Conservation (phyloP, 2,329 filamentous ascomycete species). For the Zymoseptoria crescenta region DNA sequence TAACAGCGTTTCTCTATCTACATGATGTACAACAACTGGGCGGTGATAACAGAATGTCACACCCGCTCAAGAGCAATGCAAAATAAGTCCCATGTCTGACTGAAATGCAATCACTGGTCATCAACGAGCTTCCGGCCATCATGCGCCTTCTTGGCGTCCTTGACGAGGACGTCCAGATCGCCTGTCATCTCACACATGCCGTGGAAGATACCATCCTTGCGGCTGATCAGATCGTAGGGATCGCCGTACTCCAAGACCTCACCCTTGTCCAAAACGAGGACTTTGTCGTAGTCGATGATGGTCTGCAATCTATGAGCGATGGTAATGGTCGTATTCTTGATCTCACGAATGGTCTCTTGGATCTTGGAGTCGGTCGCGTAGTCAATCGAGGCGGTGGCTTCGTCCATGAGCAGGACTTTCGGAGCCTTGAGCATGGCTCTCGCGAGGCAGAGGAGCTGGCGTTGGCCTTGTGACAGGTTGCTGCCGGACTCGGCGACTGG, state of each 20-base stretch:
- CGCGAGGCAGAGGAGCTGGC: constrained; percentile 87
- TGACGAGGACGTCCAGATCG: constrained; percentile 50
- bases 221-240: constrained; percentile 71
- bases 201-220: constrained; percentile 58
- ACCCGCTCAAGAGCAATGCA: not conserved
- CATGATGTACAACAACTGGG: not conserved
- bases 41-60: not conserved
- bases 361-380: constrained; percentile 94
- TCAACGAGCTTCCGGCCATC: constrained; percentile 36
- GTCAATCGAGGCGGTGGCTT: constrained; percentile 95
- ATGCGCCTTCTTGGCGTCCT: constrained; percentile 48
- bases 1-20: not conserved
- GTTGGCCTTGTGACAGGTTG: constrained; percentile 92
- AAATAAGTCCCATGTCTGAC: not conserved
- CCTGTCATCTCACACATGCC: constrained; percentile 64
- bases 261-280: constrained; percentile 87
- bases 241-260: constrained; percentile 83
- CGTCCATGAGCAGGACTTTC: constrained; percentile 96
- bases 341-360: constrained; percentile 89
- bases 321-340: constrained; percentile 86
- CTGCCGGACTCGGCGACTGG: constrained; percentile 81
- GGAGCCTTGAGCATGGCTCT: constrained; percentile 86
- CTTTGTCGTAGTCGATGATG: constrained; percentile 97
- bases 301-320: constrained; percentile 94
- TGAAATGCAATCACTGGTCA: constrained; percentile 14